These are phyloP conservation scores for Phyllosticta citribraziliensis DNA, from an alignment of 2,329 filamentous ascomycete genomes.

Conservation along the genomic window DNA sequence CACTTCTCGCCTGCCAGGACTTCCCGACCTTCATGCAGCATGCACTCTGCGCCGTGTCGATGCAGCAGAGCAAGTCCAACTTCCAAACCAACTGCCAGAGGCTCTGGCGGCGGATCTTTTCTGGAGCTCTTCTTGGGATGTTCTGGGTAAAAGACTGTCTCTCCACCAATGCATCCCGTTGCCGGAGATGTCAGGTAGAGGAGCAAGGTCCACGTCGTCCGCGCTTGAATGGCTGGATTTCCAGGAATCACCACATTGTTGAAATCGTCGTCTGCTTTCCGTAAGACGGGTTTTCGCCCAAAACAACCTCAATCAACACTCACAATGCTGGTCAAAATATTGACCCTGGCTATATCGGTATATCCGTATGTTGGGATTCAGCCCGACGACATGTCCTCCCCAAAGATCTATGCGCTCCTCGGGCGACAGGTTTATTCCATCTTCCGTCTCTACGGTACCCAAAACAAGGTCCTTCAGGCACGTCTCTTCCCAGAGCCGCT, in stretches of 20 bases:
- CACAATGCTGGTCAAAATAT: conserved; percentile 90
- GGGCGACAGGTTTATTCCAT: conserved; percentile 17
- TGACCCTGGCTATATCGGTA: conserved; percentile 81
- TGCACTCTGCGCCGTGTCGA: conserved; percentile 79
- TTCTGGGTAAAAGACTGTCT: conserved; percentile 88
- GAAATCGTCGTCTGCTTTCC: conserved; percentile 68
- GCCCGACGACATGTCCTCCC: conserved; percentile 72
- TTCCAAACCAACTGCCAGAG: conserved; percentile 63
- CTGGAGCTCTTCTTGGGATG: conserved; percentile 36
- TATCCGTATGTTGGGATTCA: conserved; percentile 81
- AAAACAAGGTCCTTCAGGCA: conserved; percentile 54
- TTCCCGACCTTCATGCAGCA: conserved; percentile 78
- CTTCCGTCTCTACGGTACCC: conserved; percentile 23
- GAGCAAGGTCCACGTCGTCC: conserved; percentile 84
- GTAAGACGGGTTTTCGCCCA: not conserved
- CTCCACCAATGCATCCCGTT: conserved; percentile 71
- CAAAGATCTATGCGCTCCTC: conserved; percentile 41
- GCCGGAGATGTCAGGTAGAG: conserved; percentile 71
- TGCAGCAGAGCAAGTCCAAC: conserved; percentile 81
- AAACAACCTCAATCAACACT: conserved; percentile 26
- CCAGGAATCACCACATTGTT: conserved; percentile 55
- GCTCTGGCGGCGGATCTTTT: conserved; percentile 40
- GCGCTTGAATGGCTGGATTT: conserved; percentile 37
- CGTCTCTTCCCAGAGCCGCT: conserved; percentile 66
- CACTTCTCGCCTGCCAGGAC: conserved; percentile 79